Evolutionary conservation across 2,329 filamentous ascomycete species (phyloP).

Genomic region (Tetracladium maxilliforme): DNA sequence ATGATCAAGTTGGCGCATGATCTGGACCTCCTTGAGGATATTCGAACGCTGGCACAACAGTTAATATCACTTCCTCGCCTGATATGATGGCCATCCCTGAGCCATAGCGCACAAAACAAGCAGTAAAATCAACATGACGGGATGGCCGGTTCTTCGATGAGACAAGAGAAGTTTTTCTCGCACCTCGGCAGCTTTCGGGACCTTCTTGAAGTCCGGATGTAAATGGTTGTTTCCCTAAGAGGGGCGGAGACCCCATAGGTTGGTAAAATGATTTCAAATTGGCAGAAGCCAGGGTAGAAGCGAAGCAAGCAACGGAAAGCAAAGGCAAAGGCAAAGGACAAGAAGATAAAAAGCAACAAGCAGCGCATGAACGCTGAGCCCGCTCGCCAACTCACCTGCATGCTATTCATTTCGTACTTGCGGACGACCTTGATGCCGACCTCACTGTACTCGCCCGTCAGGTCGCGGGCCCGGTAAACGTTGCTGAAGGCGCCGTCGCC

Average conservation of each 20-base stretch:
- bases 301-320: constrained; percentile 10
- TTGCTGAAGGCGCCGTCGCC: constrained; percentile 98
- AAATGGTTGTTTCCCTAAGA: constrained; percentile 78
- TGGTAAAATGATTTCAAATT: constrained; percentile 8
- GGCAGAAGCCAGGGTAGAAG: constrained; percentile 13
- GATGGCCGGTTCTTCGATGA: no score
- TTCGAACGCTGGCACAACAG: constrained; percentile 86
- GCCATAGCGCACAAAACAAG: background rate
- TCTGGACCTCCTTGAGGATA: constrained; percentile 95
- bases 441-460: constrained; percentile 47
- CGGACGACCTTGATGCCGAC: constrained; percentile 97
- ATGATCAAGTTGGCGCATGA: constrained; percentile 94
- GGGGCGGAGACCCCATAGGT: constrained; percentile 37
- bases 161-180: constrained; percentile 26
- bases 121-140: no score
- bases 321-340: constrained; percentile 15
- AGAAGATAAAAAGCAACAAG: constrained; percentile 13
- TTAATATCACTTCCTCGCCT: no score
- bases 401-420: constrained; percentile 97
- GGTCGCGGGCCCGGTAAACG: constrained; percentile 79
- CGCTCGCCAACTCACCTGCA: constrained; percentile 63
- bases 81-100: no score
- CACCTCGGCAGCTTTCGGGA: constrained; percentile 96
- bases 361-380: constrained; percentile 2
- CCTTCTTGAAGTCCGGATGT: constrained; percentile 93